Base-by-base conservation (phyloP, 768 basidiomycete species). In the Pholiota molesta region DNA sequence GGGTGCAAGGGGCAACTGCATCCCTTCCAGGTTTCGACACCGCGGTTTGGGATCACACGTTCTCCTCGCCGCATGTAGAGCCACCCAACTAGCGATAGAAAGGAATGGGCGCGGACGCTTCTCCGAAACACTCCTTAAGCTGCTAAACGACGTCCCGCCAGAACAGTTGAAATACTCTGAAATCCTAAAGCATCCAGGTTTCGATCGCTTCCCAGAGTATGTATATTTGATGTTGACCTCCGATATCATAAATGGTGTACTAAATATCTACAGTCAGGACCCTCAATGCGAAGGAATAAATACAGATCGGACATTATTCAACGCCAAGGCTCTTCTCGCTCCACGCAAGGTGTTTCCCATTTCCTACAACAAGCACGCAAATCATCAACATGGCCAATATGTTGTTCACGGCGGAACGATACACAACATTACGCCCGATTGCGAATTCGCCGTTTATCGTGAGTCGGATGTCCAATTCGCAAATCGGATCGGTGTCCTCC, bases 281-380 rank as follows among this genome's bases (percentile, higher is more conserved):
- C 57, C 57, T 17, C 47, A 39, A 51, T 58, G 57, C 35, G 57
- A 58, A 51, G 57, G 57, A 6, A 9, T 51, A 1, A 35, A 58
- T 39, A 29, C 16, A 8, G 8, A 49, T 37, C 19, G 57, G 10
- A 17, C 35, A 2, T 9, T 58, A 23, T 58, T 58, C 26, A 58
- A 21, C 29, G 23, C 47, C 10, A 51, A 39, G 8, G 42, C 5
- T n/a, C 21, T 35, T 26, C 19, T n/a, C 13, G 19, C 13, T n/a
- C 21, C n/a, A 21, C 57, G 11, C 17, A 23, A 33, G 7, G 29
- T 11, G 7, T 39, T 35, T n/a, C 21, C 33, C 35, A 33, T 35
- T 9, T 39, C 57, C 33, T 19, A 49, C 9, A 16, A 35, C n/a
- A 14, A 13, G 16, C 23, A 3, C 19, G 21, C 29, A 35, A 49